Conservation (phyloP, 2,329 filamentous ascomycete genomes). For the Aspergillus piperis region DNA sequence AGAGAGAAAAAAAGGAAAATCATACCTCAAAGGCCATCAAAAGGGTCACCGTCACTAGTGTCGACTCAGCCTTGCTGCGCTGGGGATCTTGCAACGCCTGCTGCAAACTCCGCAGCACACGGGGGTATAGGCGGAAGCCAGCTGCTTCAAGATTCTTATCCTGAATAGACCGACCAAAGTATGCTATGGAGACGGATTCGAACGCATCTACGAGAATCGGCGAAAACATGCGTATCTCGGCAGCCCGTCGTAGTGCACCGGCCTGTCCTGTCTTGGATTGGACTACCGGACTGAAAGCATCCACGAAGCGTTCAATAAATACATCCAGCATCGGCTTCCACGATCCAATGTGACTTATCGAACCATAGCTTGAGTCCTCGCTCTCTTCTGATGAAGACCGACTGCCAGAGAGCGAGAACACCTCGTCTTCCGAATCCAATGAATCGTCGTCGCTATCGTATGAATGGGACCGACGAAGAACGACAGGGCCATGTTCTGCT, state of each 20-base stretch:
- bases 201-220: conserved; percentile 41
- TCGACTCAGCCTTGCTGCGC: conserved; percentile 39
- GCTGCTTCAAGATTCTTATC: conserved; percentile 36
- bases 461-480: not conserved
- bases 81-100: conserved; percentile 40
- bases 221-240: conserved; percentile 44
- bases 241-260: conserved; percentile 39
- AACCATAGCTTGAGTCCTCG: conserved; percentile 26
- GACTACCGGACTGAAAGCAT: conserved; percentile 43
- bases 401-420: not conserved
- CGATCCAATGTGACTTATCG: conserved; percentile 25
- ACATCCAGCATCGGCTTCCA: conserved; percentile 34
- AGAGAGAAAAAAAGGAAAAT: not conserved
- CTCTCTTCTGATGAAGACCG: conserved; percentile 24
- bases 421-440: conserved; percentile 16
- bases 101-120: conserved; percentile 39
- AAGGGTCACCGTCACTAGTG: conserved; percentile 41
- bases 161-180: conserved; percentile 40
- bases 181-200: conserved; percentile 41
- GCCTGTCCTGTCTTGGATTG: conserved; percentile 37
- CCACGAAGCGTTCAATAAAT: conserved; percentile 43
- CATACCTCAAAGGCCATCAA: conserved; percentile 41
- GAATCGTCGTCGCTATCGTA: conserved; percentile 17
- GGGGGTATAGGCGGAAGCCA: conserved; percentile 37
- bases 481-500: not conserved